These are phyloP conservation scores for Suillus hirtellus DNA, from an alignment of 768 basidiomycete species.

Conservation along the genomic window DNA sequence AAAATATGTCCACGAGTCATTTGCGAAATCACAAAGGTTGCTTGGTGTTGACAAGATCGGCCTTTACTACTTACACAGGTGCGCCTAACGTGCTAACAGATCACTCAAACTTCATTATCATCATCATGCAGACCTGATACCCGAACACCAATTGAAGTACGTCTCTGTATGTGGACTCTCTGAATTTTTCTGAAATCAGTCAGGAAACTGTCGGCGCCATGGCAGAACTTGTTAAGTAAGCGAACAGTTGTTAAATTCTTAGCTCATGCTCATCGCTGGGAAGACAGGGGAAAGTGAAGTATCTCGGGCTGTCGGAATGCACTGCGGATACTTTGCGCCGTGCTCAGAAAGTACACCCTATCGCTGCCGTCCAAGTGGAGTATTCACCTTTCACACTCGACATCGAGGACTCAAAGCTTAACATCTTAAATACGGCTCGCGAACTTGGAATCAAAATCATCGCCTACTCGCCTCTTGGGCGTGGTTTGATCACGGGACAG, in stretches of 20 bases:
- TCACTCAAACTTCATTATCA: not conserved
- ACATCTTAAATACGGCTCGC: slow-evolving; percentile 42
- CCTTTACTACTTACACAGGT: slow-evolving; percentile 48
- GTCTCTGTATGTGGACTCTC: slow-evolving; percentile 8
- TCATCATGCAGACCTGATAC: slow-evolving; percentile 37
- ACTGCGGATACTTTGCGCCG: slow-evolving; percentile 48
- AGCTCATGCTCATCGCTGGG: slow-evolving; percentile 24
- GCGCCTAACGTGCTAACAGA: slow-evolving; percentile 5
- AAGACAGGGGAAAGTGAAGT: slow-evolving; percentile 48
- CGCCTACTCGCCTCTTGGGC: slow-evolving; percentile 54
- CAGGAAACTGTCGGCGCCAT: slow-evolving; percentile 47
- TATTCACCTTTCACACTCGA: slow-evolving; percentile 52
- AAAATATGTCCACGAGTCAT: slow-evolving; percentile 39
- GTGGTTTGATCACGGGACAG: slow-evolving; percentile 51
- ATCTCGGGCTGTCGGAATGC: slow-evolving; percentile 55
- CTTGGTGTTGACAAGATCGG: slow-evolving; percentile 46
- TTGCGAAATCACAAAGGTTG: slow-evolving; percentile 41
- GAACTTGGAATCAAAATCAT: slow-evolving; percentile 52
- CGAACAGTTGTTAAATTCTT: not conserved
- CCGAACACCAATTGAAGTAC: slow-evolving; percentile 48
- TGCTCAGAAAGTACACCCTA: slow-evolving; percentile 51
- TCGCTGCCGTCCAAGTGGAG: slow-evolving; percentile 50
- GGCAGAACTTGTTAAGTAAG: slow-evolving; percentile 53
- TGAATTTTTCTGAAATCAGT: not conserved
- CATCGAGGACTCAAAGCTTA: slow-evolving; percentile 45